Conservation (phyloP, 2,329 filamentous ascomycete species). For the Colletotrichum somersetense region DNA sequence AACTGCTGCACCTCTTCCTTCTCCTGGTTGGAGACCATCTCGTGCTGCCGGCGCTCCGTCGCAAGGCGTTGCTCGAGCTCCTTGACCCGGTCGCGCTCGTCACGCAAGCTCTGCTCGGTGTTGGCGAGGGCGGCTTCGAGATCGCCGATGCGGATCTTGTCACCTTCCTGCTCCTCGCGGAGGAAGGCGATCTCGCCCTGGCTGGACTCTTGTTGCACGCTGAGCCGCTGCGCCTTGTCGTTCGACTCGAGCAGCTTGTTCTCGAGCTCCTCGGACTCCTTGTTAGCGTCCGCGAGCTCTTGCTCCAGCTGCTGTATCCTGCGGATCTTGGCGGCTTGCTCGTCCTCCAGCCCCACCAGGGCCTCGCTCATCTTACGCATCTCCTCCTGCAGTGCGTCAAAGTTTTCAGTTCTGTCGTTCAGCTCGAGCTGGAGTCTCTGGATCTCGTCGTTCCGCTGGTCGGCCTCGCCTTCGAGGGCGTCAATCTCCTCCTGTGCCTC, state of each 20-base stretch:
- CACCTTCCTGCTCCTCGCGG: conserved; percentile 94
- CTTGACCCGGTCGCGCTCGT: conserved; percentile 82
- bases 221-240: conserved; percentile 87
- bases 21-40: conserved; percentile 87
- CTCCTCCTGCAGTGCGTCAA: conserved; percentile 91
- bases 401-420: conserved; percentile 84
- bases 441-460: conserved; percentile 78
- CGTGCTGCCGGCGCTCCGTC: conserved; percentile 86
- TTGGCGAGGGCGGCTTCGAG: conserved; percentile 86
- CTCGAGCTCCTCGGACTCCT: conserved; percentile 88
- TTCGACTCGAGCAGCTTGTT: conserved; percentile 86
- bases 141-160: conserved; percentile 98
- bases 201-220: conserved; percentile 91
- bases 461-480: conserved; percentile 76
- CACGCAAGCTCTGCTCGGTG: conserved; percentile 82
- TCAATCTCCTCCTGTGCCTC: conserved; percentile 77
- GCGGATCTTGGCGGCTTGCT: conserved; percentile 81
- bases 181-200: conserved; percentile 95
- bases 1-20: conserved; percentile 96
- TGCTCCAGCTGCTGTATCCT: conserved; percentile 86
- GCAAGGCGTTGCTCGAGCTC: conserved; percentile 82
- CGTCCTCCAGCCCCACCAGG: conserved; percentile 88
- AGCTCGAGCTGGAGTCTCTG: conserved; percentile 79
- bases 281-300: conserved; percentile 85
- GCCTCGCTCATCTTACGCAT: conserved; percentile 93